Evolutionary conservation across 1,284 basidiomycete genomes (phyloP), one percentile per base, ranked within the genome.

Genomic region (Rhodotorula glutinis): DNA sequence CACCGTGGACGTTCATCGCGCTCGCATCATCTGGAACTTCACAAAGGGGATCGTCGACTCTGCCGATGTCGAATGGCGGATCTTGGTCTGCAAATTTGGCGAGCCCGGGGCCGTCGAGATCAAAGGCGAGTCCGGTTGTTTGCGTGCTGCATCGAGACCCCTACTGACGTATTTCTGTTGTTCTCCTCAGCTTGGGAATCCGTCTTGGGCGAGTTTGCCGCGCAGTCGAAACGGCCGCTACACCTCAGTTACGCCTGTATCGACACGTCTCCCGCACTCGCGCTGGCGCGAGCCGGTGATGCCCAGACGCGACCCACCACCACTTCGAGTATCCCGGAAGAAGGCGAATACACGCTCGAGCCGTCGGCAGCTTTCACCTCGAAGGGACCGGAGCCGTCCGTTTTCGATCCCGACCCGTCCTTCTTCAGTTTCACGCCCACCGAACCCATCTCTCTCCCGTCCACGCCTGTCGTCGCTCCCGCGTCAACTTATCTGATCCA

Each of bases 21-120:
- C 21, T 10, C 63, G 61, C 19, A 62, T 73, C 55, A 70, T 92
- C 7, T 91, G 89, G 88, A 80, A 81, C 14, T 88, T 91, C 76
- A 83, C 83, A 1, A 77, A 83, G 66, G 80, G 82, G 33, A 84
- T 87, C 74, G 83, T 86, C 16, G 83, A 81, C 71, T 83, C 81
- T 63, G 86, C 86, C 16, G 85, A 85, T 75, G 80, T 90, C 21
- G 89, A 91, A 75, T 92, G 90, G 90, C 82, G 87, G 62, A 79
- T 92, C 25, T 85, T 88, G 7, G 80, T 92, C 66, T 80, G 86
- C 23, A 87, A 86, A 74, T 76, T 88, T 9, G 90, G 88, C 1
- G 67, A 79, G 19, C 84, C 91, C 80, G 76, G 78, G 0, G 78
- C 81, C 4, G 38, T 70, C 10, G 90, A 92, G 74, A 77, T 89